These are phyloP conservation scores for Trypanosomatidae sp. DNA, from an alignment of 208 protist genomes.

Conservation along the genomic window DNA sequence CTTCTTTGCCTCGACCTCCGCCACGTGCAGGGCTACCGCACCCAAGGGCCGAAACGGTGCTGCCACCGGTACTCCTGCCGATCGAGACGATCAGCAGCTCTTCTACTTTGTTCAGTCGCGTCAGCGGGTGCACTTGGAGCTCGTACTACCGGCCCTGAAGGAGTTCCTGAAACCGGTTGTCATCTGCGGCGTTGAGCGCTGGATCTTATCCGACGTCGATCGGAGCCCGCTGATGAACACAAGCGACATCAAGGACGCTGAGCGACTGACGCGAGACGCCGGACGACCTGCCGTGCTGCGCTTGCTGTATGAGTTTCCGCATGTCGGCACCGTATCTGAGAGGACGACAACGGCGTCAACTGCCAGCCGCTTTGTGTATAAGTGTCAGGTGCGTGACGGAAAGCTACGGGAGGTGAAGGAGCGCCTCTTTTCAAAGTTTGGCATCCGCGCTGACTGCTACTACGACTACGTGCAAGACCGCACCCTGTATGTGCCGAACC, in stretches of 20 bases:
- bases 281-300: slow-evolving; percentile 38
- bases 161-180: slow-evolving; percentile 69
- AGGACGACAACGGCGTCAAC: not conserved
- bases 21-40: not conserved
- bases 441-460: slow-evolving; percentile 82
- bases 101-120: slow-evolving; percentile 86
- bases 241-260: not conserved
- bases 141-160: slow-evolving; percentile 50
- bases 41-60: not conserved
- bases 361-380: slow-evolving; percentile 72
- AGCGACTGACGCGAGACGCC: slow-evolving; percentile 13
- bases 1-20: not conserved
- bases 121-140: slow-evolving; percentile 70
- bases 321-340: not conserved
- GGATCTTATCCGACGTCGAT: slow-evolving; percentile 85
- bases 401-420: slow-evolving; percentile 76
- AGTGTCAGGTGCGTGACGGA: slow-evolving; percentile 66
- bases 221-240: slow-evolving; percentile 28
- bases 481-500: slow-evolving; percentile 51
- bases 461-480: slow-evolving; percentile 86
- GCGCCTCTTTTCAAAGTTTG: slow-evolving; percentile 64
- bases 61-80: not conserved
- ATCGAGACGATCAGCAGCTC: slow-evolving; percentile 28
- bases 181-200: slow-evolving; percentile 66
- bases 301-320: slow-evolving; percentile 29